phyloP scores from a whole-genome alignment of 371 early-diverging fungal genomes.

The Syncephalastrum racemosum region DNA sequence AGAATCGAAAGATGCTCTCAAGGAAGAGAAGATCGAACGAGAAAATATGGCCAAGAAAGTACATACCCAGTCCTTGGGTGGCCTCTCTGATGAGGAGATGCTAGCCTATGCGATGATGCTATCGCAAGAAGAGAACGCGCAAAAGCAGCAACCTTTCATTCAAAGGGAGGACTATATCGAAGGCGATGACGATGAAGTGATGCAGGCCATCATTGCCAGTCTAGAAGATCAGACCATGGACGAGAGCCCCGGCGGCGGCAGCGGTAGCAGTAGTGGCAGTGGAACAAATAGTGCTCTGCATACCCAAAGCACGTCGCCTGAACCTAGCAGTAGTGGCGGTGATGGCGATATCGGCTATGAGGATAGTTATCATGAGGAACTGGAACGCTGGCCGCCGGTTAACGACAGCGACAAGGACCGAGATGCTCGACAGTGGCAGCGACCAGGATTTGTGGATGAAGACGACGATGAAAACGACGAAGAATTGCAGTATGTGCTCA shows the following conservation, averaged over 20 bases:
- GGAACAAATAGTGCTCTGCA: constrained; percentile 1
- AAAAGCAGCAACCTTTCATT: neutral
- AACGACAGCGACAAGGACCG: constrained; percentile 4
- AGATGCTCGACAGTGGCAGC: neutral
- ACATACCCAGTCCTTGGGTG: constrained; percentile 37
- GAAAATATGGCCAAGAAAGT: constrained; percentile 24
- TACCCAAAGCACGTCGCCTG: too few relatives aligned
- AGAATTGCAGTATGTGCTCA: constrained; percentile 41
- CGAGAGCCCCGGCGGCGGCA: constrained; percentile 1
- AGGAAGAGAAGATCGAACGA: constrained; percentile 32
- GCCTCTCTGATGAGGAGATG: constrained; percentile 49
- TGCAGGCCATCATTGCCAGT: constrained; percentile 48
- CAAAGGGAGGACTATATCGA: constrained; percentile 19
- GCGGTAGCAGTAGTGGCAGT: constrained; percentile 1
- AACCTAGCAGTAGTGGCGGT: too few relatives aligned
- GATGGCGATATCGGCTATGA: too few relatives aligned
- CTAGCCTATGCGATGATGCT: constrained; percentile 52
- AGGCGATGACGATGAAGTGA: constrained; percentile 40
- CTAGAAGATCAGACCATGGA: constrained; percentile 12
- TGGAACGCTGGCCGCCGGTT: constrained; percentile 10
- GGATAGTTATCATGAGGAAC: too few relatives aligned
- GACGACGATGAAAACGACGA: constrained; percentile 37
- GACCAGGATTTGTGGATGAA: constrained; percentile 9
- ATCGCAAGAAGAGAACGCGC: constrained; percentile 29
- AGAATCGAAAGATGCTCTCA: constrained; percentile 34